Evolutionary conservation across 2,329 filamentous ascomycete species (phyloP).

Genomic region (Thielaviopsis euricoi): DNA sequence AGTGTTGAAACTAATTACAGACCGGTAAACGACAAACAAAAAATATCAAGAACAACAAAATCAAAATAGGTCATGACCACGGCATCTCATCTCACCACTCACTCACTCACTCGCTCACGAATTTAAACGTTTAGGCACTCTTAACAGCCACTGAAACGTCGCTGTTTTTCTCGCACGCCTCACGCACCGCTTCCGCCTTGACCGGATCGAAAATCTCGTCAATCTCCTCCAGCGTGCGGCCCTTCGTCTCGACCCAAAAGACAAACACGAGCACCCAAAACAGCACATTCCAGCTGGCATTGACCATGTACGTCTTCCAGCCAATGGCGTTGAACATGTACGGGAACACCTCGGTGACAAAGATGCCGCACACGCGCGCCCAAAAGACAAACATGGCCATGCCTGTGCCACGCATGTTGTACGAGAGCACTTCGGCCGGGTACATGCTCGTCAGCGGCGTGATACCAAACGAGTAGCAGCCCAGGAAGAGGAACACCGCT

Average conservation of each 20-base stretch:
- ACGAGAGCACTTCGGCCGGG: slow-evolving; percentile 35
- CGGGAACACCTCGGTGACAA: slow-evolving; percentile 30
- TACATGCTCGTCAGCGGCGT: slow-evolving; percentile 26
- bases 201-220: neutral
- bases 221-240: neutral
- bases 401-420: slow-evolving; percentile 24
- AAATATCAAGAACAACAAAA: too few relatives aligned
- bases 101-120: too few relatives aligned
- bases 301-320: slow-evolving; percentile 38
- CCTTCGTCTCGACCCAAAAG: slow-evolving; percentile 18
- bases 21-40: too few relatives aligned
- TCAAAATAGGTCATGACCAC: too few relatives aligned
- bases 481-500: too few relatives aligned
- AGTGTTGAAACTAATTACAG: too few relatives aligned
- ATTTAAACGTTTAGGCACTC: neutral
- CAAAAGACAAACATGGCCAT: slow-evolving; percentile 19
- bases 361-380: neutral
- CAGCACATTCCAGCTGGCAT: slow-evolving; percentile 23
- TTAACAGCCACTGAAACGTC: neutral
- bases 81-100: too few relatives aligned
- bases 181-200: neutral
- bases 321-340: slow-evolving; percentile 31
- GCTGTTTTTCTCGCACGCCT: neutral
- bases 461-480: slow-evolving; percentile 18
- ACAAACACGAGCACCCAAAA: slow-evolving; percentile 16